Evolutionary conservation across 345 rosid species (phyloP), one percentile per base, ranked within the genome.

Genomic region (Excoecaria cochinchinensis): DNA sequence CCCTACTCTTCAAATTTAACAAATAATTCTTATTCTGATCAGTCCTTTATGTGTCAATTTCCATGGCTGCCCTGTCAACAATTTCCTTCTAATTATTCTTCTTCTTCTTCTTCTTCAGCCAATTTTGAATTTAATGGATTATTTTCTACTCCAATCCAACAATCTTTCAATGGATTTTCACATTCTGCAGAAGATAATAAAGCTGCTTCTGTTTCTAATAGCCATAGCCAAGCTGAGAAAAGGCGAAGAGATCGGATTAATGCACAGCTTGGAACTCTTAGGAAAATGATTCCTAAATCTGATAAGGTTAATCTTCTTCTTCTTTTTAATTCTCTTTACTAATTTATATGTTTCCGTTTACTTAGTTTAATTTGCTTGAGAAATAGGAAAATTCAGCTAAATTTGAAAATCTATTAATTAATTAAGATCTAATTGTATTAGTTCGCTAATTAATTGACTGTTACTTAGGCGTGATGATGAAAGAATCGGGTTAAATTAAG

Each of bases 201-300:
- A 42, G 74, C 86, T 11, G 78, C 88, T 16, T 68, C 82, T 3
- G 76, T 63, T 50, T 86, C 88, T 50, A 89, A 74, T 44, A 89
- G 89, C 74, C 99, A 95, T 77, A 92, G 97, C 80, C 88, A 88
- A 9, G 99, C 99, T 0, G 99, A 95, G 87, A 92, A 95, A 81
- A 79, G 97, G 55, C 91, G 99, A 36, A 81, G 99, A 48, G 99
- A 95, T 80, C 81, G 97, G 62, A 95, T 92, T 52, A 92, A 90
- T 78, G 82, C 91, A 0, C 99, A 95, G 78, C 99, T 95, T 60
- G 76, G 94, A 8, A 84, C 85, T 79, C 90, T 95, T 40, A 82
- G 99, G 77, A 92, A 95, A 77, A 88, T 92, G 19, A 87, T 95
- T 70, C 98, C 99, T 8, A 86, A 80, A 66, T 91, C 99, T 12